These are phyloP conservation scores for Clitoria ternatea DNA, from an alignment of 306 rosid genomes.

Conservation along the genomic window DNA sequence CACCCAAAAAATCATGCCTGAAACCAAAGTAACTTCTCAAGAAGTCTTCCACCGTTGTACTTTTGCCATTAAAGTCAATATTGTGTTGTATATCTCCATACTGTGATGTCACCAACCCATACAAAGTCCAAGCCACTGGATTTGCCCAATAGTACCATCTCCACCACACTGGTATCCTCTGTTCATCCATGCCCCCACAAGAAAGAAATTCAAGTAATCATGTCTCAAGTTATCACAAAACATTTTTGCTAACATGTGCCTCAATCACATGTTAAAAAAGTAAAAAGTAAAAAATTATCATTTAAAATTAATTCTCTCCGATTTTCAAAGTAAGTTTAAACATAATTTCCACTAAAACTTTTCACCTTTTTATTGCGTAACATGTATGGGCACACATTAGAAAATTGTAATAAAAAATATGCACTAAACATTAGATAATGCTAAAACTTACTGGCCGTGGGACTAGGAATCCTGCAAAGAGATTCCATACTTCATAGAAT, in stretches of 20 bases:
- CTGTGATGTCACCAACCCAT: constrained; percentile 46
- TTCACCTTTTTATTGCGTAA: too few species aligned
- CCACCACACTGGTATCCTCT: constrained; percentile 50
- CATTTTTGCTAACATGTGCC: too few species aligned
- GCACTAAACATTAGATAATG: neutral
- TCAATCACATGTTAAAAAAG: too few species aligned
- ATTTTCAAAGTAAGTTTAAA: too few species aligned
- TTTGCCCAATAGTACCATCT: constrained; percentile 27
- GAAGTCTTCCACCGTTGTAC: constrained; percentile 19
- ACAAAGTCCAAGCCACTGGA: constrained; percentile 45
- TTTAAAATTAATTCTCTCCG: too few species aligned
- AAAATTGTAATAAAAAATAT: too few species aligned
- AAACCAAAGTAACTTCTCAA: constrained; percentile 26
- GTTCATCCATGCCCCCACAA: neutral
- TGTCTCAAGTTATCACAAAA: neutral
- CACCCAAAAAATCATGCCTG: constrained; percentile 25
- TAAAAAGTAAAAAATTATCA: too few species aligned
- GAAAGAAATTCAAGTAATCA: neutral
- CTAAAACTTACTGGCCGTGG: constrained; percentile 41
- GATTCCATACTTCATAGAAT: constrained; percentile 34
- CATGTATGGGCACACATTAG: too few species aligned
- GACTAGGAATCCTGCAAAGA: constrained; percentile 41
- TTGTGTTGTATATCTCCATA: constrained; percentile 30
- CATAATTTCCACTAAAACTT: too few species aligned
- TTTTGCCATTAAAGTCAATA: neutral